Conservation (phyloP, 441 rosid species). For the Lepidium campestre region DNA sequence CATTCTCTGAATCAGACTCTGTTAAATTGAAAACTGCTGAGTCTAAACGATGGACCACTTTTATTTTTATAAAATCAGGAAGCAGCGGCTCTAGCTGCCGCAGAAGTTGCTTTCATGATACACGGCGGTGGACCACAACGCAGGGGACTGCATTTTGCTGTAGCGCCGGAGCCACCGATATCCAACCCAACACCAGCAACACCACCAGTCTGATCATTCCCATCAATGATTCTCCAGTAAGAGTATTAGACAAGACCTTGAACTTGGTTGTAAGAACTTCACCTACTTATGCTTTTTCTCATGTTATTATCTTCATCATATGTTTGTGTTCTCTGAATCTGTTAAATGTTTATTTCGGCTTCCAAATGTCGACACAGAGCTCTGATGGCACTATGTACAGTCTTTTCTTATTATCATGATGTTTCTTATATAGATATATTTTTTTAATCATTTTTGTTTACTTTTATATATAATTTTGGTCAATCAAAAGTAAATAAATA, state of each 20-base stretch:
- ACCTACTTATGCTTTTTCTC: slow-evolving; percentile 9
- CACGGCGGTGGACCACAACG: slow-evolving; percentile 52
- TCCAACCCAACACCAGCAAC: slow-evolving; percentile 45
- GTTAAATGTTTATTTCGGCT: slow-evolving; percentile 4
- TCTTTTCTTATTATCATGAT: not conserved
- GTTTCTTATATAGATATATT: not conserved
- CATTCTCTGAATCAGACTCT: not conserved
- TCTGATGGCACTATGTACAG: slow-evolving; percentile 17
- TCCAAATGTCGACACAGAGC: slow-evolving; percentile 7
- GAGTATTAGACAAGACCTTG: not conserved
- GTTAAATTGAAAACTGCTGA: not conserved
- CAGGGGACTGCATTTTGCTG: slow-evolving; percentile 56
- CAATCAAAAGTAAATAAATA: not conserved
- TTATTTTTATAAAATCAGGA: slow-evolving; percentile 47
- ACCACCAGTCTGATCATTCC: slow-evolving; percentile 38
- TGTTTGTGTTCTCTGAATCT: slow-evolving; percentile 6
- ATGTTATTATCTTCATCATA: slow-evolving; percentile 12
- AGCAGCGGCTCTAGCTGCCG: slow-evolving; percentile 82
- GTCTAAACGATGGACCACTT: not conserved
- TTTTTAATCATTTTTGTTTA: not conserved
- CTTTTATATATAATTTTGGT: not conserved
- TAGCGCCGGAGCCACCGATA: slow-evolving; percentile 53
- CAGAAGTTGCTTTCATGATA: slow-evolving; percentile 83
- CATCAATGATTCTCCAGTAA: slow-evolving; percentile 26
- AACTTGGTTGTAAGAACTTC: slow-evolving; percentile 19